Base-by-base conservation (phyloP, 179 eudicot genomes). In the Amaranthus tricolor region DNA sequence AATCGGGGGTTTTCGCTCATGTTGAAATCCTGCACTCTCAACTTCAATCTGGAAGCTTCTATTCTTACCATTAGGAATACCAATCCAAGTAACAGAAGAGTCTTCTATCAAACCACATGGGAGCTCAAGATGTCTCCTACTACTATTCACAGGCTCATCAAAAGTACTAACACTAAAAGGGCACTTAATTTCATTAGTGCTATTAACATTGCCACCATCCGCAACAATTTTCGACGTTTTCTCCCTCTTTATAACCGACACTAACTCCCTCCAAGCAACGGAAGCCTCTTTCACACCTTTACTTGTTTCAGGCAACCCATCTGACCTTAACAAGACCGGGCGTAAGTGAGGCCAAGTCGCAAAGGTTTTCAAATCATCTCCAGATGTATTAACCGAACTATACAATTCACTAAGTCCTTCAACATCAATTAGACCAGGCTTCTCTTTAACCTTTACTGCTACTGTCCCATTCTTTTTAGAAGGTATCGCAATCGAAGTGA, bases 51-150 rank as follows among this genome's bases (percentile, higher is more conserved):
- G 88, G 75, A 94, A 94, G 75, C 87, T 86, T 62, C 84, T 87
- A 65, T 84, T 84, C 54, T 49, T 77, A 60, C 84, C 90, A 78
- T 87, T 81, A 12, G 93, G 94, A 73, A 92, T 87, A 66, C 94
- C 97, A 79, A 92, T 88, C 53, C 90, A 69, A 51, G 96, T 88
- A 80, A 94, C 79, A 14, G 98, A 94, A 40, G 98, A 92, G 85
- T 86, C 97, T 78, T 86, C 91, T 71, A 89, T 78, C 70, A 94
- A 66, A 78, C 98, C 98, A 87, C 98, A 94, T 51, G 98, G 97
- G 70, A 94, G 79, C 72, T 77, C 70, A 45, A 77, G 81, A 20
- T 57, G 64, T 67, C 79, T 68, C 81, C 80, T 74, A 54, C 71
- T 78, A 60, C 77, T 81, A 68, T 72, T 70, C 48, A 75, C 77